Evolutionary conservation across 768 basidiomycete species (phyloP).

Genomic region (Amanita jacksonii): DNA sequence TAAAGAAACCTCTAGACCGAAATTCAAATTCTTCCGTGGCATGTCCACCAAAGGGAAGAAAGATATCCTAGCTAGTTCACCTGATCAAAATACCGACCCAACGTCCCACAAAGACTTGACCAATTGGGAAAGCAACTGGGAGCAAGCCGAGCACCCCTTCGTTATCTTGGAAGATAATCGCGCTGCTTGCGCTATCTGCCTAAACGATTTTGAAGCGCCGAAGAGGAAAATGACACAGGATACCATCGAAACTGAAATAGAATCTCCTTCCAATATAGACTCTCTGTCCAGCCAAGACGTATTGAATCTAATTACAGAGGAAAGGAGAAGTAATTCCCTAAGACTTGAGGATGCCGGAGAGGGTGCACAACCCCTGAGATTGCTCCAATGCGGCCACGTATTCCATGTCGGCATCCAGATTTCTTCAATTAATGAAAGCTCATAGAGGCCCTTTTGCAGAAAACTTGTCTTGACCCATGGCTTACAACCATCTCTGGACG

Average conservation of each 20-base stretch:
- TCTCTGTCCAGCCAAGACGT: slow-evolving; percentile 15
- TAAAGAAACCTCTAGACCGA: slow-evolving; percentile 25
- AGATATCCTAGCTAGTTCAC: slow-evolving; percentile 4
- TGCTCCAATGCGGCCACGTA: slow-evolving; percentile 76
- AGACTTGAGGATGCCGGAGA: slow-evolving; percentile 65
- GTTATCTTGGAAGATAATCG: slow-evolving; percentile 76
- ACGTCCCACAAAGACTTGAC: slow-evolving; percentile 14
- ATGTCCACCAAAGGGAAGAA: slow-evolving; percentile 14
- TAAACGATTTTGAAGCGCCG: slow-evolving; percentile 80
- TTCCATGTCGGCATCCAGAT: slow-evolving; percentile 64
- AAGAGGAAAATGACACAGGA: slow-evolving; percentile 15
- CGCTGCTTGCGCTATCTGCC: slow-evolving; percentile 76
- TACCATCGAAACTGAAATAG: background rate
- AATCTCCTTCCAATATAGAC: background rate
- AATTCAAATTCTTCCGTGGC: slow-evolving; percentile 44
- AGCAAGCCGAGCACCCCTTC: slow-evolving; percentile 68
- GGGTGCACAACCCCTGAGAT: slow-evolving; percentile 65
- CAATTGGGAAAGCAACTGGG: slow-evolving; percentile 77
- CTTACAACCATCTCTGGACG: slow-evolving; percentile 74
- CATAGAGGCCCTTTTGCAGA: slow-evolving; percentile 31
- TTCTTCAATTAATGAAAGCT: background rate
- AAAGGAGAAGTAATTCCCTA: slow-evolving; percentile 31
- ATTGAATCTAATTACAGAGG: slow-evolving; percentile 26
- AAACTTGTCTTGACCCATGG: slow-evolving; percentile 90
- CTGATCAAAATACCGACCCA: slow-evolving; percentile 5